These are phyloP conservation scores for Prunus armeniaca DNA, from an alignment of 306 rosid genomes.

Conservation along the genomic window DNA sequence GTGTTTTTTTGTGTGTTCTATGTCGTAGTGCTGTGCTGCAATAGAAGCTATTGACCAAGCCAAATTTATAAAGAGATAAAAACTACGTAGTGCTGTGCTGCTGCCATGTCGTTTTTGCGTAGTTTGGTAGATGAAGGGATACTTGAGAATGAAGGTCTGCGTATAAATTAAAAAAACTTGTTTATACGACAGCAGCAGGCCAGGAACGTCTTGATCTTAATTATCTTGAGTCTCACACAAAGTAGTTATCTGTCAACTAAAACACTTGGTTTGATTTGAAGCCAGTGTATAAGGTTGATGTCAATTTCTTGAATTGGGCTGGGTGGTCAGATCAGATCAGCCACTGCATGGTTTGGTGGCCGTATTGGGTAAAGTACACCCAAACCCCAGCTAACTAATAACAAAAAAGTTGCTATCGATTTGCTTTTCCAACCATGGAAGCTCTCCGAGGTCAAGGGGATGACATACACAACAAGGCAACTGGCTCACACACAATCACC, in stretches of 20 bases:
- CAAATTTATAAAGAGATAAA: constrained; percentile 22
- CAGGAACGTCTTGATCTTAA: neutral
- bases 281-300: constrained; percentile 11
- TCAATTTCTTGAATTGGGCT: neutral
- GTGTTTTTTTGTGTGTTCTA: neutral
- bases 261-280: constrained; percentile 29
- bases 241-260: constrained; percentile 43
- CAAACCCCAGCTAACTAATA: constrained; percentile 34
- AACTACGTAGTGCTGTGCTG: constrained; percentile 11
- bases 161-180: neutral
- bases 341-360: constrained; percentile 43
- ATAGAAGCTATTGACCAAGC: neutral
- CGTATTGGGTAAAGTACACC: constrained; percentile 48
- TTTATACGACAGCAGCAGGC: neutral
- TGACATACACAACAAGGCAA: neutral
- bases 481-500: constrained; percentile 5
- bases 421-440: neutral
- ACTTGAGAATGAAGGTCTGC: constrained; percentile 27
- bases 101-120: constrained; percentile 45
- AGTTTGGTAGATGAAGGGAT: constrained; percentile 29
- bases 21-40: neutral
- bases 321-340: constrained; percentile 21
- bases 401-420: constrained; percentile 5
- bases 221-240: constrained; percentile 33
- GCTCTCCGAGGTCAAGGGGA: neutral